phyloP scores from a whole-genome alignment of 805 yeast genomes.

The Lipomyces spencermartinsiae region DNA sequence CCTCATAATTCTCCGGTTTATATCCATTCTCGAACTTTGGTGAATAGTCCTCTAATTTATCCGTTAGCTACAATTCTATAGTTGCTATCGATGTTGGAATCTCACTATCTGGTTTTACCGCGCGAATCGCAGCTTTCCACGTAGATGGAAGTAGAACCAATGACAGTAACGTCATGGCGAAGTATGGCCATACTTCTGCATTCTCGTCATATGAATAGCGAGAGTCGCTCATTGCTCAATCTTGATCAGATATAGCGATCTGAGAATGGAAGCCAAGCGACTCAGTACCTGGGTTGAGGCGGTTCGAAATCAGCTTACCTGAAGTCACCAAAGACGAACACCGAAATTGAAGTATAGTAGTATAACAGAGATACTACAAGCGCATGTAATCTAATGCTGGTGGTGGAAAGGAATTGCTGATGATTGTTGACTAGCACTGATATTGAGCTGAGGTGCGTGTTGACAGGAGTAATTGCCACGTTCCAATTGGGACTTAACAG shows the following conservation, averaged over 20 bases:
- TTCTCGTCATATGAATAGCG: slow-evolving; percentile 84
- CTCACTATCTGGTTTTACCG: slow-evolving; percentile 35
- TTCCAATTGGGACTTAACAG: not conserved
- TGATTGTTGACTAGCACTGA: not conserved
- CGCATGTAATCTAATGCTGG: not conserved
- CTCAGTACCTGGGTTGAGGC: no score
- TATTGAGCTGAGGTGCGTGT: not conserved
- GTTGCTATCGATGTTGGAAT: not conserved
- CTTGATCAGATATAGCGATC: not conserved
- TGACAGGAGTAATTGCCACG: not conserved
- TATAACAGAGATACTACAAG: not conserved
- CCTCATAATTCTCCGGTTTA: slow-evolving; percentile 36
- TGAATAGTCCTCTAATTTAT: not conserved
- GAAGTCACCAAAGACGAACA: not conserved
- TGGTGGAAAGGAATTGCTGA: not conserved
- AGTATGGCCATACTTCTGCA: slow-evolving; percentile 93
- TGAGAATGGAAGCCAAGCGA: not conserved
- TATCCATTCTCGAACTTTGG: slow-evolving; percentile 20
- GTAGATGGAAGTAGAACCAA: slow-evolving; percentile 74
- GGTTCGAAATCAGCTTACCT: not conserved
- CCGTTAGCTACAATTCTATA: not conserved
- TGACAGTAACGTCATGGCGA: slow-evolving; percentile 72
- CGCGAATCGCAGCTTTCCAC: slow-evolving; percentile 34
- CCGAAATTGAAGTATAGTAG: not conserved
- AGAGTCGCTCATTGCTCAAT: slow-evolving; percentile 53